A percentile compares a stretch with the other conserved stretches of the same genome.
Conservation (phyloP, 2,329 filamentous ascomycete species). For the Rosellinia necatrix region DNA sequence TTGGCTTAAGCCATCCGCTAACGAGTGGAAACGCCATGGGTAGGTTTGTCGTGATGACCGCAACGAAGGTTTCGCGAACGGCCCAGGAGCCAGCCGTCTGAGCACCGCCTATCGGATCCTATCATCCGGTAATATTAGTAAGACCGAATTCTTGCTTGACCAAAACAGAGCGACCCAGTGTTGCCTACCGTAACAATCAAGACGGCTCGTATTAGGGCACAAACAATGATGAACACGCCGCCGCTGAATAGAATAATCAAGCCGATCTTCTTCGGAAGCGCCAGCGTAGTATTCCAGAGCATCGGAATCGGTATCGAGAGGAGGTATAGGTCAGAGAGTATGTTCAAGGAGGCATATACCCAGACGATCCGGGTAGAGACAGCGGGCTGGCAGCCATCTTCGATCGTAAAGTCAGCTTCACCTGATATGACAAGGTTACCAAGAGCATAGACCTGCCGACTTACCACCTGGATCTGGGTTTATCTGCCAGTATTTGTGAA, state of each 20-base stretch:
- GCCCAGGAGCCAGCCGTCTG: constrained; percentile 49
- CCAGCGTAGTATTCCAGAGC: constrained; percentile 46
- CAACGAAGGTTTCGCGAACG: constrained; percentile 49
- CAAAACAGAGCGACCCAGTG: neutral
- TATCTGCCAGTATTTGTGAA: constrained; percentile 59
- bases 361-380: constrained; percentile 53
- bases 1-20: constrained; percentile 43
- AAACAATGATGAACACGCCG: constrained; percentile 47
- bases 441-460: constrained; percentile 28
- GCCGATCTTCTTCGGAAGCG: constrained; percentile 43
- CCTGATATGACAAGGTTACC: neutral
- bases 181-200: constrained; percentile 42
- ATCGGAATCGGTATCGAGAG: constrained; percentile 62
- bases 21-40: constrained; percentile 52
- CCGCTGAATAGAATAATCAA: constrained; percentile 43
- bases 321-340: constrained; percentile 61
- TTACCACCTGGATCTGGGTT: constrained; percentile 55
- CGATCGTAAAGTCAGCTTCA: constrained; percentile 18
- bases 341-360: constrained; percentile 54
- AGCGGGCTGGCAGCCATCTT: constrained; percentile 52
- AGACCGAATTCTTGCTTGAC: neutral
- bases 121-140: neutral
- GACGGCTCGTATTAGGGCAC: constrained; percentile 43
- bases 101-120: constrained; percentile 47
- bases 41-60: constrained; percentile 48